These are phyloP conservation scores for Paspalum vaginatum DNA, from an alignment of 176 grass and related monocot genomes.

Conservation along the genomic window DNA sequence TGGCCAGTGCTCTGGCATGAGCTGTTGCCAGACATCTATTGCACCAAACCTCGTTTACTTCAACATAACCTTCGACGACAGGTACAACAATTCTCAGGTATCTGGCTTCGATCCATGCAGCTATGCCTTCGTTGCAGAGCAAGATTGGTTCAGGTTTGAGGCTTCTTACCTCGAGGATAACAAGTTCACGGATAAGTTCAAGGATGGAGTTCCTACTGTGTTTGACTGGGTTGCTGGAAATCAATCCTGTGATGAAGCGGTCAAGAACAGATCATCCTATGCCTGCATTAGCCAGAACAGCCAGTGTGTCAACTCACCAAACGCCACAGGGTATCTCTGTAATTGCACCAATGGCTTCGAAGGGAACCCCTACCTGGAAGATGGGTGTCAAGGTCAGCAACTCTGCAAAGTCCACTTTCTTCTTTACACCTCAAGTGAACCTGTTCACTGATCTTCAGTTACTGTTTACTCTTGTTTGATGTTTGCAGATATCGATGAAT, in stretches of 20 bases:
- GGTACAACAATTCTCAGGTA: conserved; percentile 35
- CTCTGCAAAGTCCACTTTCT: background rate
- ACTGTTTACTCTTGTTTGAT: conserved; percentile 15
- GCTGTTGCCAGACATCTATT: conserved; percentile 54
- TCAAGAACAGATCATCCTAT: conserved; percentile 33
- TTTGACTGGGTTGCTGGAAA: conserved; percentile 48
- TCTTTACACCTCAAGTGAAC: conserved; percentile 8
- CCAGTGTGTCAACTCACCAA: conserved; percentile 19
- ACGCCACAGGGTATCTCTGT: conserved; percentile 51
- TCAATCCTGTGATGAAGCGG: conserved; percentile 4
- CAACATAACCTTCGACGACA: conserved; percentile 24
- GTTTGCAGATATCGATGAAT: background rate
- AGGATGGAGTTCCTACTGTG: conserved; percentile 32
- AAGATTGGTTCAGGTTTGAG: conserved; percentile 48
- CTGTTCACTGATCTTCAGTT: conserved; percentile 9
- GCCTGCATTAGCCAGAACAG: conserved; percentile 40
- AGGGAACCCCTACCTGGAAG: conserved; percentile 43
- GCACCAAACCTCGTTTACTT: conserved; percentile 28
- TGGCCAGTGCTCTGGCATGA: conserved; percentile 52
- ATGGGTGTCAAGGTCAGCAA: conserved; percentile 45
- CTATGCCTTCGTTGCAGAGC: conserved; percentile 40
- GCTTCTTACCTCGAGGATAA: conserved; percentile 32
- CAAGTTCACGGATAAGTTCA: conserved; percentile 27
- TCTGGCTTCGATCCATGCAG: conserved; percentile 37
- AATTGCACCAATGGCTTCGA: conserved; percentile 25